A percentile compares a stretch with the other conserved stretches of the same genome.
Evolutionary conservation across 2,329 filamentous ascomycete genomes (phyloP).

Genomic region (Coniochaeta sp.): DNA sequence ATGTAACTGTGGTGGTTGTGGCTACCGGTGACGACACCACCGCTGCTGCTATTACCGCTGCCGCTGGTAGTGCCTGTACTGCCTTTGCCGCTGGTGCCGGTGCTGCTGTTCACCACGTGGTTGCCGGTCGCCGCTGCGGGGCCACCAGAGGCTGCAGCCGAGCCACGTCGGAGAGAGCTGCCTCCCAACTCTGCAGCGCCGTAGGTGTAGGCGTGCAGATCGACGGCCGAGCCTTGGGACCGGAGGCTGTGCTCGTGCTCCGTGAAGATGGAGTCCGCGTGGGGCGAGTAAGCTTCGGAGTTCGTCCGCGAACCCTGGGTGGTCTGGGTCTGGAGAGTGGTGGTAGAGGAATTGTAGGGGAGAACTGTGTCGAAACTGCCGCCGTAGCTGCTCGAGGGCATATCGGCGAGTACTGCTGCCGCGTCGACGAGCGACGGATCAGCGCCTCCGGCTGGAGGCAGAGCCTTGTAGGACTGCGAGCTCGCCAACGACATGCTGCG

Average conservation of each 20-base stretch:
- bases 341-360: constrained; percentile 7
- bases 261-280: constrained; percentile 16
- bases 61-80: not conserved
- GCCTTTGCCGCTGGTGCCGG: not conserved
- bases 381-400: constrained; percentile 18
- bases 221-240: constrained; percentile 17
- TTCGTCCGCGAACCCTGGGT: constrained; percentile 8
- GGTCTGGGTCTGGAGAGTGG: not conserved
- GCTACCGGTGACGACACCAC: not conserved
- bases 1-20: not conserved
- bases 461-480: constrained; percentile 15
- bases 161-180: constrained; percentile 19
- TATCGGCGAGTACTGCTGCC: constrained; percentile 16
- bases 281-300: constrained; percentile 10
- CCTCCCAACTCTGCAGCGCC: constrained; percentile 17
- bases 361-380: constrained; percentile 10
- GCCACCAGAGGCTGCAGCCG: constrained; percentile 13
- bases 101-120: not conserved
- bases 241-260: constrained; percentile 19
- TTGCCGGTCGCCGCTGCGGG: constrained; percentile 16
- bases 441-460: not conserved
- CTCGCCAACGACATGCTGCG: constrained; percentile 24
- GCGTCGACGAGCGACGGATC: constrained; percentile 3
- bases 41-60: not conserved
- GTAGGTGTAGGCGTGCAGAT: constrained; percentile 18